Base-by-base conservation (phyloP, 2,329 filamentous ascomycete species). In the Microcyclospora pomicola region DNA sequence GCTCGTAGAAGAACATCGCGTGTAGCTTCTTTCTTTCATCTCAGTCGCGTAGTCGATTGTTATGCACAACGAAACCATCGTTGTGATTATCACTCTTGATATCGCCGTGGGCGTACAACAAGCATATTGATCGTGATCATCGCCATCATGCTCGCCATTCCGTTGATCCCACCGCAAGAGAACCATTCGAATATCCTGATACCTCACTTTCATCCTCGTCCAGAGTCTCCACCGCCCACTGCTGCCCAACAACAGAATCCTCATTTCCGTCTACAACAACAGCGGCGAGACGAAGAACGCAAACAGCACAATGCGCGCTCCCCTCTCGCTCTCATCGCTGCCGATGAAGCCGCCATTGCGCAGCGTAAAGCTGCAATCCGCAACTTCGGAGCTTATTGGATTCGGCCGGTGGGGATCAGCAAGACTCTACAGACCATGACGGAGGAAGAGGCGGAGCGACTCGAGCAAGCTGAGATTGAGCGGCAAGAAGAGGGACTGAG, bases 371-470 rank as follows among this genome's bases (percentile, higher is more conserved):
- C 75, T 34, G 85, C 88, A 48, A 80, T 96, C 24, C 75, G 81
- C 34, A 82, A 86, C 52, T 95, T 92, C 55, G 91, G 91, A 42
- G 82, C 79, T 47, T 74, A 73, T 33, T 98, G 91, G 91, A 78
- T 98, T 39, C 82, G 81, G 41, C 91, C 91, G 0, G 86, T 85
- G 0, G 91, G 88, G 6, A 72, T 94, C 39, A 60, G 76, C 40
- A 98, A 96, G 68, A 94, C 88, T 1, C 75, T 94, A 42, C 80
- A 92, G 55, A 86, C 92, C 45, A 75, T 86, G 63, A 79, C 82
- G 31, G 91, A 98, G 61, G 91, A 98, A 64, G 77, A 80, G 48
- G 74, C 82, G 9, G 91, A 98, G 65, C 73, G 82, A 39, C 80
- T 88, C 56, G 91, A 98, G 60, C 82, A 87, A 42, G 75, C 82